Base-by-base conservation (phyloP, 176 grass and related monocot species). In the Avena insularis region DNA sequence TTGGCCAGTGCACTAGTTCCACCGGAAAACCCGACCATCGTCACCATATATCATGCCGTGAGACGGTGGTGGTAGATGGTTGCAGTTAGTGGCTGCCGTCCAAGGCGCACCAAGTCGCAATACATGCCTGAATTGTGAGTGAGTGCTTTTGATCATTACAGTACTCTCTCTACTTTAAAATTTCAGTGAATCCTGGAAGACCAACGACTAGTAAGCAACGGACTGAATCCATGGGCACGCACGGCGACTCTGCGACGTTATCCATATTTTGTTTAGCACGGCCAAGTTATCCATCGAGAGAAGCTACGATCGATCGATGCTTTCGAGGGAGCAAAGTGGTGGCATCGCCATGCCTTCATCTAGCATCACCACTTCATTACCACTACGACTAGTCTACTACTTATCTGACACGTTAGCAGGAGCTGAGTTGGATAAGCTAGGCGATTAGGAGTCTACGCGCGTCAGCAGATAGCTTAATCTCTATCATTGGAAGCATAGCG, bases 181-280 rank as follows among this genome's bases (percentile, higher is more conserved):
- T 63, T 25, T 12, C 9, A 65, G 62, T 31, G 62, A 65, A 65
- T 65, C 62, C 62, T 65, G 62, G 62, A 65, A 65, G 62, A 65
- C 62, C 62, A 31, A 65, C 62, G 12, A 65, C 62, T 65, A 65
- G 46, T 43, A 8, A 5, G 40, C 40, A 43, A 43, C 40, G 6
- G 6, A 1, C 23, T 23, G 23, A 23, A 6, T 6, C 38, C 40
- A 43, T 43, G 5, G 6, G 40, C 40, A 43, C 40, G 40, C 40
- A 43, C 40, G 40, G 40, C 40, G 40, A 43, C 6, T 40, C 38
- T 38, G 0, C 3, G 36, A 0, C 4, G 29, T 2, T 29, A 29
- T 29, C 29, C 29, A 29, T 29, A 29, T 29, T 29, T 29, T 29
- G 29, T 29, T 29, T 29, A 29, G 29, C 29, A 29, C 29, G 29